Percentiles rank a stretch among this genome's conserved stretches.
These are phyloP conservation scores for Trichoderma brevicompactum DNA, from an alignment of 2,329 filamentous ascomycete species.

Conservation along the genomic window DNA sequence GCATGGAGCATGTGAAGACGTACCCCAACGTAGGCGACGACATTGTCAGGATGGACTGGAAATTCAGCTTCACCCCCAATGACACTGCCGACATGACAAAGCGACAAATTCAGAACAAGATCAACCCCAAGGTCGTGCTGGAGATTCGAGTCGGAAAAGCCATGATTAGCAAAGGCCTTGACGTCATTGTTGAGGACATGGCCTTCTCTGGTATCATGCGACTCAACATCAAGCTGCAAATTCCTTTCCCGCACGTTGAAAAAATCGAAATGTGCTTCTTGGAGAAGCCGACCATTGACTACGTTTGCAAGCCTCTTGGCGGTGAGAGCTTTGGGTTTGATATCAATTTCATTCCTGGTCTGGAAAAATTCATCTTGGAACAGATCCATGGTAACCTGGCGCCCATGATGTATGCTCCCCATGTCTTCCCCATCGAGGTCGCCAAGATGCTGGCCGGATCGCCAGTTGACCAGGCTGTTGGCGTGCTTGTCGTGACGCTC, in stretches of 20 bases:
- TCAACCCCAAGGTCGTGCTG: conserved; percentile 95
- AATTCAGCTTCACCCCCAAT: conserved; percentile 98
- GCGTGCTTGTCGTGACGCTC: conserved; percentile 87
- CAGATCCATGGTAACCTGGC: conserved; percentile 92
- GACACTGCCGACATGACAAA: conserved; percentile 90
- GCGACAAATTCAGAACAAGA: conserved; percentile 88
- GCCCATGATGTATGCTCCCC: conserved; percentile 98
- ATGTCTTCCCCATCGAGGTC: conserved; percentile 97
- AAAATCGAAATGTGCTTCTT: conserved; percentile 95
- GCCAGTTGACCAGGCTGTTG: conserved; percentile 92
- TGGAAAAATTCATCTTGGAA: conserved; percentile 92
- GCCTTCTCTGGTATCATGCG: conserved; percentile 94
- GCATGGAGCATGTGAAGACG: conserved; percentile 97
- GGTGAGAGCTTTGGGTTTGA: conserved; percentile 96
- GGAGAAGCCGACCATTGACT: conserved; percentile 86
- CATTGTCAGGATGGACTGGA: conserved; percentile 98
- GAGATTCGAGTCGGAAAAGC: conserved; percentile 95
- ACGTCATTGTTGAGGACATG: conserved; percentile 98
- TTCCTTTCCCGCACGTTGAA: conserved; percentile 94
- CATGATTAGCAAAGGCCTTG: conserved; percentile 93
- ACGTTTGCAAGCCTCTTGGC: conserved; percentile 95
- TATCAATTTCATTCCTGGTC: conserved; percentile 97
- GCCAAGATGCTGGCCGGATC: conserved; percentile 97
- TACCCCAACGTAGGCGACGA: conserved; percentile 96
- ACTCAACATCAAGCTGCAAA: conserved; percentile 95